Evolutionary conservation across 2,329 filamentous ascomycete genomes (phyloP).

Genomic region (Cyphellophora attinorum): DNA sequence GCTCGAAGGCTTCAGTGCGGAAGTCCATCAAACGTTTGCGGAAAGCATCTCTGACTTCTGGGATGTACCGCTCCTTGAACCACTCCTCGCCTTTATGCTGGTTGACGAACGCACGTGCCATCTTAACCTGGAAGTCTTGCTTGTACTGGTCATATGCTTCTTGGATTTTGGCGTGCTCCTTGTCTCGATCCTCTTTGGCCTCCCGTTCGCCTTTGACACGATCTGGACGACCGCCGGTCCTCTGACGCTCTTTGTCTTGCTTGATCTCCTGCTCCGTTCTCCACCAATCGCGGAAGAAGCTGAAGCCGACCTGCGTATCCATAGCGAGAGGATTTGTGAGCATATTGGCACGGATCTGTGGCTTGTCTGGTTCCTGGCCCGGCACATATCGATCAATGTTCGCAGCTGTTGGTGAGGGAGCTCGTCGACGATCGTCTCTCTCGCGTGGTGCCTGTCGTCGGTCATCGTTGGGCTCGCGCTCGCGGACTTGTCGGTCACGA

Average conservation of each 20-base stretch:
- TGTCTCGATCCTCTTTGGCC: constrained; percentile 52
- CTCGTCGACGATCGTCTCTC: constrained; percentile 48
- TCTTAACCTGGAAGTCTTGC: constrained; percentile 55
- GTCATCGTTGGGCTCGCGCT: constrained; percentile 23
- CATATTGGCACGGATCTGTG: constrained; percentile 45
- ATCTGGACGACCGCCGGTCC: constrained; percentile 46
- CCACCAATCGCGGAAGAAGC: constrained; percentile 62
- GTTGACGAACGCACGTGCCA: constrained; percentile 82
- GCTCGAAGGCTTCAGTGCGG: constrained; percentile 65
- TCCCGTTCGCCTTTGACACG: constrained; percentile 54
- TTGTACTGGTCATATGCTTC: constrained; percentile 58
- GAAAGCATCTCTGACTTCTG: constrained; percentile 68
- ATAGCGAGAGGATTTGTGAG: constrained; percentile 53
- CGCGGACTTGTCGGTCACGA: constrained; percentile 21
- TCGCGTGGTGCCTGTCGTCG: constrained; percentile 31
- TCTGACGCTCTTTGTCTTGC: constrained; percentile 53
- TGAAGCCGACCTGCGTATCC: constrained; percentile 58
- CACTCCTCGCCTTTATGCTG: constrained; percentile 94
- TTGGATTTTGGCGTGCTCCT: constrained; percentile 54
- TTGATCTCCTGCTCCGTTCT: constrained; percentile 53
- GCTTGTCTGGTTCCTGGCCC: constrained; percentile 47
- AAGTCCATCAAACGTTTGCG: constrained; percentile 69
- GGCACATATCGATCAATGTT: constrained; percentile 59
- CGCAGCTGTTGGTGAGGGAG: constrained; percentile 46
- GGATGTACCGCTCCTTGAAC: constrained; percentile 92